These are phyloP conservation scores for Martensiomyces pterosporus DNA, from an alignment of 192 early-diverging fungal species.

Conservation along the genomic window DNA sequence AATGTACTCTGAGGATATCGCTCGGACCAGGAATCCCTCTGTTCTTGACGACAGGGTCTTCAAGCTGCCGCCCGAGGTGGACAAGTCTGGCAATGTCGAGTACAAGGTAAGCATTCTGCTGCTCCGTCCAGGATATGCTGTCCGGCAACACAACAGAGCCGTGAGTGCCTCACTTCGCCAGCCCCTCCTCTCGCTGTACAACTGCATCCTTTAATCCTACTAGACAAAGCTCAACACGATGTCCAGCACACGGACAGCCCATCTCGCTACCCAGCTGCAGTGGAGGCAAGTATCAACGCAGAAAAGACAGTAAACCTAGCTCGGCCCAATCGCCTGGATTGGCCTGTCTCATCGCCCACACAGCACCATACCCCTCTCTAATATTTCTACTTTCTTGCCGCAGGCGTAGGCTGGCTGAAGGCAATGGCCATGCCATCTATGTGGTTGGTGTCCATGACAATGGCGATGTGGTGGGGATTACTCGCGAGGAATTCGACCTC, in stretches of 20 bases:
- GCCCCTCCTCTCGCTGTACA: too few species aligned
- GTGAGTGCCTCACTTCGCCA: too few species aligned
- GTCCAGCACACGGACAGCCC: slow-evolving; percentile 57
- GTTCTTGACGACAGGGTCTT: slow-evolving; percentile 37
- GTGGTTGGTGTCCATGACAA: slow-evolving; percentile 86
- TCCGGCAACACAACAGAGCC: too few species aligned
- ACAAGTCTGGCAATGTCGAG: slow-evolving; percentile 82
- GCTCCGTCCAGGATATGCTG: slow-evolving; percentile 53
- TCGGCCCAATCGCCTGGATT: too few species aligned
- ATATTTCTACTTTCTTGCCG: slow-evolving; percentile 41
- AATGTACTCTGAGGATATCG: slow-evolving; percentile 34
- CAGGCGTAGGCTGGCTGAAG: slow-evolving; percentile 87
- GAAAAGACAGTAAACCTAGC: too few species aligned
- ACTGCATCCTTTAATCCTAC: slow-evolving; percentile 46
- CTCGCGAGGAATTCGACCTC: slow-evolving; percentile 30
- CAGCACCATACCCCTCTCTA: too few species aligned
- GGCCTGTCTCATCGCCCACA: too few species aligned
- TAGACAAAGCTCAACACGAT: slow-evolving; percentile 43
- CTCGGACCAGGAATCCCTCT: slow-evolving; percentile 9
- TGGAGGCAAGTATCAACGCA: slow-evolving; percentile 77
- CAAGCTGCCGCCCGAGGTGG: slow-evolving; percentile 72
- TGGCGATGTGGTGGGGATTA: slow-evolving; percentile 72
- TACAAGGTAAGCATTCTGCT: slow-evolving; percentile 83
- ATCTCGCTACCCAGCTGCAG: slow-evolving; percentile 87
- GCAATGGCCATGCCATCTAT: slow-evolving; percentile 81